These are phyloP conservation scores for Epithemia pelagica DNA, from an alignment of 108 stramenopile genomes.

Conservation along the genomic window DNA sequence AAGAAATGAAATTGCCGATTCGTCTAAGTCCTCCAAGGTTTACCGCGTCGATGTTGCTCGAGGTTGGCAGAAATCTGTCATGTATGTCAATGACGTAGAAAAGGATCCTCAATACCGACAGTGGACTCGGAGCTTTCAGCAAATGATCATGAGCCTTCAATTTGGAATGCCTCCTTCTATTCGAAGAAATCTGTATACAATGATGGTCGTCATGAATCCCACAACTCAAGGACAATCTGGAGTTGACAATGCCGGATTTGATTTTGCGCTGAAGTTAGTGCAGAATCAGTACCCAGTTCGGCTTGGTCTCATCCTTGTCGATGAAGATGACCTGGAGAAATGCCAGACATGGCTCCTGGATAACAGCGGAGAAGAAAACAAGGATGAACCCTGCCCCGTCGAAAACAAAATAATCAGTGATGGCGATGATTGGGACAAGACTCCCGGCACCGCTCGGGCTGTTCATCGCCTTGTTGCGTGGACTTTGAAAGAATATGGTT, in stretches of 20 bases:
- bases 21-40: slow-evolving; percentile 22
- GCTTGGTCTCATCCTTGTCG: slow-evolving; percentile 58
- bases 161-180: slow-evolving; percentile 70
- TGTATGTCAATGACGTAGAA: slow-evolving; percentile 81
- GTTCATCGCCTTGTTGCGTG: slow-evolving; percentile 29
- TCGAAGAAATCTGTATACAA: slow-evolving; percentile 72
- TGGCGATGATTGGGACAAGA: slow-evolving; percentile 3
- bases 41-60: slow-evolving; percentile 72
- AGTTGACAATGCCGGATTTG: slow-evolving; percentile 19
- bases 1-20: slow-evolving; percentile 13
- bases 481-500: slow-evolving; percentile 9
- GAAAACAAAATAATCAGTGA: not conserved
- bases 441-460: slow-evolving; percentile 23
- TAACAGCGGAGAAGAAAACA: slow-evolving; percentile 15
- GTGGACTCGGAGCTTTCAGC: slow-evolving; percentile 53
- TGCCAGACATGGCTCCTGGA: slow-evolving; percentile 23
- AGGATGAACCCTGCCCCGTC: slow-evolving; percentile 28
- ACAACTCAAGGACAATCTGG: slow-evolving; percentile 7
- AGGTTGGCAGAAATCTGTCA: slow-evolving; percentile 54
- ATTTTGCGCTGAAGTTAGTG: slow-evolving; percentile 46
- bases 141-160: slow-evolving; percentile 62
- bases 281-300: slow-evolving; percentile 53
- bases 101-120: slow-evolving; percentile 50
- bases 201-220: slow-evolving; percentile 65
- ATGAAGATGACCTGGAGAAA: slow-evolving; percentile 33